Base-by-base conservation (phyloP, 2,329 filamentous ascomycete genomes). In the Ophiostoma sp. region DNA sequence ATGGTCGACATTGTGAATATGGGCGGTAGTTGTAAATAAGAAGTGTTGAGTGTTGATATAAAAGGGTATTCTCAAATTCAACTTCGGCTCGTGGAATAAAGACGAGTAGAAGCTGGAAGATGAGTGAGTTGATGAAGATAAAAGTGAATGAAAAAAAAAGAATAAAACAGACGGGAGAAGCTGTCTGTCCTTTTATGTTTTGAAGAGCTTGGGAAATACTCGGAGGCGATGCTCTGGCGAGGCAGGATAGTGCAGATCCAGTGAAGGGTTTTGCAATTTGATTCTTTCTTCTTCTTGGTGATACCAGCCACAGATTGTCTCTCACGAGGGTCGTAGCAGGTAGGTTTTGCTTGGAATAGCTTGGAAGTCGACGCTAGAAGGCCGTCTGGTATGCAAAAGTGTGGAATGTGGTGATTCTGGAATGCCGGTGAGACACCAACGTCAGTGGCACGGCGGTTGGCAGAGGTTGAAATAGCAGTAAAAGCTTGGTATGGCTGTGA, bases 1-100 rank as follows among this genome's bases (percentile, higher is more conserved):
- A 78, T 68, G 10, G 74, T 77, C 41, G 76, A 52, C 77, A 78
- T 78, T 20, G 65, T 71, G 67, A 54, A 33, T 27, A 27, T 39
- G 41, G 44, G n/a, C 11, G 20, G 17, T 35, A 4, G 6, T 13
- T 27, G n/a, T 23, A 4, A 15, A 23, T 27, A 33, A 11, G 15
- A 5, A 31, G 10, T 33, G 27, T 62, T 6, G 57, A 35, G 27
- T 62, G 23, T 65, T n/a, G 62, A 8, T 23, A 15, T 27, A 27
- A 48, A 48, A 57, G 23, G 13, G 20, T 23, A 7, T 23, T 39
- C 20, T 39, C 35, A 39, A 39, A 39, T 23, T 10, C 35, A 65
- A 65, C 20, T 17, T 33, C 17, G 33, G 20, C 35, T 65, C 31
- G 33, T 36, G 60, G 39, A 65, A 23, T 2, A 41, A 35, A 31